These are phyloP conservation scores for Pythium grandisporangium DNA, from an alignment of 352 stramenopile species.

Conservation along the genomic window DNA sequence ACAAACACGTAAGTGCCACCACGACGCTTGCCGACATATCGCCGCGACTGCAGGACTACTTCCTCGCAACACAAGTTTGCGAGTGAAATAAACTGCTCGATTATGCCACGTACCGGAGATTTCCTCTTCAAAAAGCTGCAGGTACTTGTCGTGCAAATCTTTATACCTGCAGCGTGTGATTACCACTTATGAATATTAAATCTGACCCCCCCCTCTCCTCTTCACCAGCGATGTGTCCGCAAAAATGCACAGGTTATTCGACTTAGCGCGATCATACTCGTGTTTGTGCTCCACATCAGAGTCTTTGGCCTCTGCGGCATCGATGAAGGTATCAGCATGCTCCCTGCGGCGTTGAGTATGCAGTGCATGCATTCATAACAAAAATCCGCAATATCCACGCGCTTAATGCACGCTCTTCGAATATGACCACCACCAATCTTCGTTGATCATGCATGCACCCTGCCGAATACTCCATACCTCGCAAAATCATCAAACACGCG, in stretches of 20 bases:
- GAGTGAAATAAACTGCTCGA: not conserved
- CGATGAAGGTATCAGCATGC: constrained; percentile 47
- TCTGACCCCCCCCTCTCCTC: too few species aligned
- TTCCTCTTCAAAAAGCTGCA: constrained; percentile 63
- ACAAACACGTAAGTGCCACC: not conserved
- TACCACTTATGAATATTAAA: not conserved
- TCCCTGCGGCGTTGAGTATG: constrained; percentile 27
- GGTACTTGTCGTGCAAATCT: constrained; percentile 61
- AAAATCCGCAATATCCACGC: too few species aligned
- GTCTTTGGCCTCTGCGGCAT: constrained; percentile 51
- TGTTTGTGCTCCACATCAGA: constrained; percentile 71
- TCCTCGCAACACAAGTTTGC: not conserved
- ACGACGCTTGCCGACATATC: not conserved
- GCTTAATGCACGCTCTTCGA: not conserved
- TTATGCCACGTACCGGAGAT: constrained; percentile 43
- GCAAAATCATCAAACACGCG: constrained; percentile 71
- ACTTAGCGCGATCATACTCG: constrained; percentile 26
- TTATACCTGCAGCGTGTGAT: constrained; percentile 34
- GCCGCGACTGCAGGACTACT: too few species aligned
- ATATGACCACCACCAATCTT: not conserved
- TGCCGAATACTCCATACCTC: constrained; percentile 21
- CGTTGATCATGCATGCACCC: too few species aligned
- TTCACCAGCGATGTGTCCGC: too few species aligned
- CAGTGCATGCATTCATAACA: not conserved
- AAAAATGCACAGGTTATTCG: too few species aligned